Evolutionary conservation across 768 basidiomycete genomes (phyloP).

Genomic region (Chalciporus sphaerocephalus): DNA sequence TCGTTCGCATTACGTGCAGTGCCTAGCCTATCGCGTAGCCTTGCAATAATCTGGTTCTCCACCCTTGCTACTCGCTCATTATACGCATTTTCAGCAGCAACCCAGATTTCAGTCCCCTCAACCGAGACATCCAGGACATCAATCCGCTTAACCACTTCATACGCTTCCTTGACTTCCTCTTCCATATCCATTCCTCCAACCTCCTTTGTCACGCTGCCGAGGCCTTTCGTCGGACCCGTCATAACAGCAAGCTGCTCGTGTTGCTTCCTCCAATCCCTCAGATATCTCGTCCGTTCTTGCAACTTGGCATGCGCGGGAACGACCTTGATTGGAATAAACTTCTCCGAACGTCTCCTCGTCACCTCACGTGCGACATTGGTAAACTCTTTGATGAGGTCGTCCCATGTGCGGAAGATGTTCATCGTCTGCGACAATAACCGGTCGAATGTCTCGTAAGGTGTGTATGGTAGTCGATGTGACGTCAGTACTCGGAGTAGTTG

Average conservation of each 20-base stretch:
- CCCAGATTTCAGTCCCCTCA: constrained; percentile 97
- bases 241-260: constrained; percentile 97
- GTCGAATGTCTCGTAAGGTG: constrained; percentile 93
- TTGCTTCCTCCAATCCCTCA: constrained; percentile 91
- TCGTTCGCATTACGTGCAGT: constrained; percentile 97
- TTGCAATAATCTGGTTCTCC: constrained; percentile 97
- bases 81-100: constrained; percentile 94
- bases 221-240: constrained; percentile 90
- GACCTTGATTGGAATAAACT: constrained; percentile 97
- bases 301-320: constrained; percentile 85
- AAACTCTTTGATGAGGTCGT: constrained; percentile 87
- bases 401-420: constrained; percentile 83
- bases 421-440: constrained; percentile 71
- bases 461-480: constrained; percentile 87
- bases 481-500: constrained; percentile 88
- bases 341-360: constrained; percentile 81
- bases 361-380: constrained; percentile 92
- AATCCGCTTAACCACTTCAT: constrained; percentile 95
- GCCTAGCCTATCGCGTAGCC: constrained; percentile 85
- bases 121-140: constrained; percentile 93
- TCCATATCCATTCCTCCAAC: constrained; percentile 96
- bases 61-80: constrained; percentile 96
- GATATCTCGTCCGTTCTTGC: constrained; percentile 81
- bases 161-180: constrained; percentile 93
- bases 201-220: constrained; percentile 68